These are phyloP conservation scores for Saturnispora serradocipensis DNA, from an alignment of 805 yeast species.

Conservation along the genomic window DNA sequence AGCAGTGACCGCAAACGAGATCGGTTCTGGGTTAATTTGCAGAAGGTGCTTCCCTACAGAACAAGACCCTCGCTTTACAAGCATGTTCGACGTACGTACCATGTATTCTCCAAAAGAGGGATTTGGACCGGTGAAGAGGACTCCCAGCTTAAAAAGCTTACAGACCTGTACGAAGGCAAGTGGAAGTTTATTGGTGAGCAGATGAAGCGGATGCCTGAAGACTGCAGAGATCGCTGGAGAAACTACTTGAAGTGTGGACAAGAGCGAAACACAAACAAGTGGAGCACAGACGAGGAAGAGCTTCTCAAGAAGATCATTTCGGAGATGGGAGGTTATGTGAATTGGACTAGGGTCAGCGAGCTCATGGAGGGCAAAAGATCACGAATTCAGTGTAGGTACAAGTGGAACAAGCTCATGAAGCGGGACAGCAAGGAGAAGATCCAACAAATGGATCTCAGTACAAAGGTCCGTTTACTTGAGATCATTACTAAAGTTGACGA, in stretches of 20 bases:
- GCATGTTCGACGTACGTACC: conserved; percentile 85
- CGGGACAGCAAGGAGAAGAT: conserved; percentile 42
- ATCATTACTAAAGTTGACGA: not conserved
- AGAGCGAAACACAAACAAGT: conserved; percentile 64
- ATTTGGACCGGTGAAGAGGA: conserved; percentile 88
- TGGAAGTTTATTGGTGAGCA: conserved; percentile 80
- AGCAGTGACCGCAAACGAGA: conserved; percentile 76
- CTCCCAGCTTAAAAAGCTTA: conserved; percentile 49
- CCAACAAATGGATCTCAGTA: conserved; percentile 34
- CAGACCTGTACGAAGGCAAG: conserved; percentile 62
- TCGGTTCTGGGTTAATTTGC: conserved; percentile 79
- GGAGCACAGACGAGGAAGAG: conserved; percentile 78
- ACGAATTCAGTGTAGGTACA: conserved; percentile 89
- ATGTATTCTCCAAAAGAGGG: conserved; percentile 79
- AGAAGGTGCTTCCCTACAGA: conserved; percentile 72
- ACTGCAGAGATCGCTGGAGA: conserved; percentile 94
- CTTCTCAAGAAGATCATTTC: conserved; percentile 39
- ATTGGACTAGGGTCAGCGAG: conserved; percentile 91
- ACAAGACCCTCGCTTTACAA: conserved; percentile 86
- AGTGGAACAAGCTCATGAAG: conserved; percentile 78
- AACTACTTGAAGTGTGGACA: conserved; percentile 89
- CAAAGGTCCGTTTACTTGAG: conserved; percentile 41
- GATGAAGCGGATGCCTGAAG: conserved; percentile 94
- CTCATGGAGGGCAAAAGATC: conserved; percentile 82
- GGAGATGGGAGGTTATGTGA: conserved; percentile 31